Evolutionary conservation across 805 yeast species (phyloP), one percentile per base, ranked within the genome.

Genomic region (Blastobotrys parvus): DNA sequence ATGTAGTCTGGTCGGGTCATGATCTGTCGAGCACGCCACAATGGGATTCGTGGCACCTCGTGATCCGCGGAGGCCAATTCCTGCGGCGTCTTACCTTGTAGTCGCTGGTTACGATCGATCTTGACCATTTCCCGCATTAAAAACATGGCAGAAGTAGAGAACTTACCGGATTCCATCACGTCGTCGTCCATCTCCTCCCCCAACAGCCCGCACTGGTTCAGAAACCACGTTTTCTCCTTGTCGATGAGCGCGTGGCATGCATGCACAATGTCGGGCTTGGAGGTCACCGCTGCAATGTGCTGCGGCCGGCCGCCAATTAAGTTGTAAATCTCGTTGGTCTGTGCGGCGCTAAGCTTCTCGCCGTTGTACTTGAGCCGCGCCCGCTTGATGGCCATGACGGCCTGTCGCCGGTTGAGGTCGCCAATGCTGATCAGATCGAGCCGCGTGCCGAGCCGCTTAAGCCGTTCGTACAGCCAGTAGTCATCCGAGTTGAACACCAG

Each of bases 161-260:
- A 83, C 59, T 83, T 84, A 3, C 94, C 94, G 48, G 74, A 70
- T 48, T 82, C 89, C 83, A 83, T 82, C 4, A 85, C 94, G 62
- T 85, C 94, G 55, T 85, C 94, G 56, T 85, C 94, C 94, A 85
- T 83, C 16, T 70, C 77, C 50, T 69, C 71, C 2, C 94, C 94
- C 7, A 85, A 61, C 11, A 85, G 63, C 0, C 87, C 92, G 61
- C 94, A 84, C 53, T 84, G 86, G 56, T 82, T 85, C 50, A 85
- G 67, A 49, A 84, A 81, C 94, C 94, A 85, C 0, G 88, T 82
- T 57, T 82, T 82, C 52, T 85, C 94, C 6, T 81, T 67, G 57
- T 85, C 92, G 44, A 85, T 82, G 27, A 85, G 68, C 46, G 69
- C 71, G 52, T 82, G 82, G 49, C 85, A 77, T 0, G 87, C 87